Evolutionary conservation across 768 basidiomycete species (phyloP).

Genomic region (Suillus clintonianus): DNA sequence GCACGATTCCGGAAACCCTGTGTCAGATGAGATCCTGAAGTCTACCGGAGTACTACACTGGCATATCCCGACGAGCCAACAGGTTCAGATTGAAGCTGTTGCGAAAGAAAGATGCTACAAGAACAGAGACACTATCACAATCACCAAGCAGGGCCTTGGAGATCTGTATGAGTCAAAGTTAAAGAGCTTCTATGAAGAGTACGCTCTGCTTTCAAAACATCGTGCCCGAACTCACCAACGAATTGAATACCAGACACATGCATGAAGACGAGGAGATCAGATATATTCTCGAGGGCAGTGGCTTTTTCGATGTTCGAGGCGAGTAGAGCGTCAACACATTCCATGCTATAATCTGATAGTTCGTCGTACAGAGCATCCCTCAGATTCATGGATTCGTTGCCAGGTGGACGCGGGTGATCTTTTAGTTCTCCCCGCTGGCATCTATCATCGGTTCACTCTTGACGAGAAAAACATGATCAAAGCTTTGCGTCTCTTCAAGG

Average conservation of each 20-base stretch:
- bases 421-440: conserved; percentile 84
- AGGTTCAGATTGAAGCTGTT: conserved; percentile 59
- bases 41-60: conserved; percentile 67
- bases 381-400: conserved; percentile 81
- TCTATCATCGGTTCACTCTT: conserved; percentile 94
- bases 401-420: conserved; percentile 79
- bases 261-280: conserved; percentile 97
- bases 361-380: conserved; percentile 50
- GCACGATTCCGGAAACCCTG: conserved; percentile 70
- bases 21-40: conserved; percentile 49
- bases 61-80: conserved; percentile 56
- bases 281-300: conserved; percentile 81
- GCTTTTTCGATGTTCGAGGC: conserved; percentile 93
- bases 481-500: conserved; percentile 86
- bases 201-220: conserved; percentile 19
- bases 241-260: conserved; percentile 61
- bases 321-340: conserved; percentile 19
- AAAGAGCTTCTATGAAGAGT: conserved; percentile 85
- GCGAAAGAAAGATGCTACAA: conserved; percentile 76
- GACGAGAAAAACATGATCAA: conserved; percentile 74
- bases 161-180: conserved; percentile 82
- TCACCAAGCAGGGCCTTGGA: conserved; percentile 78
- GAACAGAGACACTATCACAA: conserved; percentile 79
- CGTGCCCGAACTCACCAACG: not conserved
- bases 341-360: not conserved